phyloP scores from a whole-genome alignment of 805 yeast species.

The Ogataea zsoltii region DNA sequence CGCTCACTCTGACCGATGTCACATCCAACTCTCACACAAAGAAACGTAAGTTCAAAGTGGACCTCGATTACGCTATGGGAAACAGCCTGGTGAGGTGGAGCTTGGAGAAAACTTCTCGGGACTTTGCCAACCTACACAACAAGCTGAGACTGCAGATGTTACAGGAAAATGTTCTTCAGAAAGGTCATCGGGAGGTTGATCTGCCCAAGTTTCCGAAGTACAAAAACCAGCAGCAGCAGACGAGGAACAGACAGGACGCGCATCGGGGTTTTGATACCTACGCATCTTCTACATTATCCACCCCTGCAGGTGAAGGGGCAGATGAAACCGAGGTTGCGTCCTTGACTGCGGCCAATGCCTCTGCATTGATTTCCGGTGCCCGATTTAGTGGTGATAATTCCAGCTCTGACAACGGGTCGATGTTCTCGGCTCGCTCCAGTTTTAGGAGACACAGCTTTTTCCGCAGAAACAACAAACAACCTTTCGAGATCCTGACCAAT shows the following conservation, averaged over 20 bases:
- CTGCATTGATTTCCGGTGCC: slow-evolving; percentile 5
- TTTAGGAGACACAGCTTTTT: slow-evolving; percentile 13
- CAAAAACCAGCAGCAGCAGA: slow-evolving; percentile 18
- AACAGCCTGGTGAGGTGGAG: slow-evolving; percentile 78
- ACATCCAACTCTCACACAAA: slow-evolving; percentile 41
- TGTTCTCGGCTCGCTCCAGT: slow-evolving; percentile 14
- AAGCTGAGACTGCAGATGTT: slow-evolving; percentile 57
- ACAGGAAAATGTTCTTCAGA: slow-evolving; percentile 37
- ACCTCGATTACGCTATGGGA: slow-evolving; percentile 89
- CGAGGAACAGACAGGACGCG: slow-evolving; percentile 4
- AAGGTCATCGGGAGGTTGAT: slow-evolving; percentile 27
- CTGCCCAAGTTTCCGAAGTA: slow-evolving; percentile 41
- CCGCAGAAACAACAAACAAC: slow-evolving; percentile 9
- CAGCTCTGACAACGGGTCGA: slow-evolving; percentile 8
- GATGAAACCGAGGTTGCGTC: slow-evolving; percentile 8
- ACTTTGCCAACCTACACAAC: slow-evolving; percentile 69
- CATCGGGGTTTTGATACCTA: slow-evolving; percentile 5
- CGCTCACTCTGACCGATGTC: slow-evolving; percentile 58
- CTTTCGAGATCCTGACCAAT: slow-evolving; percentile 15
- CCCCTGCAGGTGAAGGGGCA: not conserved
- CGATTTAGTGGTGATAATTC: not conserved
- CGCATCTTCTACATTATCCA: slow-evolving; percentile 10
- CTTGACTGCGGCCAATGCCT: slow-evolving; percentile 2
- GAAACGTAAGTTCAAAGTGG: slow-evolving; percentile 57
- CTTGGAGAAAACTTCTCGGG: slow-evolving; percentile 69